A percentile compares a stretch with the other conserved stretches of the same genome.
Evolutionary conservation across 257 asterid genomes (phyloP).

Genomic region (Plantago ovata): DNA sequence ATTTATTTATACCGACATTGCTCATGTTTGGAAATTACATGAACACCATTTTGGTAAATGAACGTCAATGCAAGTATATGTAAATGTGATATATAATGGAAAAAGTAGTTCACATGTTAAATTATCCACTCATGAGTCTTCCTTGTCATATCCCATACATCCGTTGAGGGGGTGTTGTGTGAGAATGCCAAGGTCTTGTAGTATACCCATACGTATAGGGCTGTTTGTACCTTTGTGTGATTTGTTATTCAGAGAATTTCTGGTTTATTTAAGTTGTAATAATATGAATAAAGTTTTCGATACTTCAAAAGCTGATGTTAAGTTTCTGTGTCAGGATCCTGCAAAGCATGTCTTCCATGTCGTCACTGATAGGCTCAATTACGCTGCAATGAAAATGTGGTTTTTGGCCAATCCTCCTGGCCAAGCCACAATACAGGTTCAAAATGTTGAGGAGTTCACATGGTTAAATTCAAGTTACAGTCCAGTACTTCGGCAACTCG

Average conservation of each 20-base stretch:
- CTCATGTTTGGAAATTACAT: not conserved
- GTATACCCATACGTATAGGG: no score
- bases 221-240: not conserved
- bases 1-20: no score
- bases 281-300: not conserved
- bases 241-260: not conserved
- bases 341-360: constrained; percentile 79
- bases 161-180: no score
- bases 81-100: not conserved
- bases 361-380: constrained; percentile 86
- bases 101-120: not conserved
- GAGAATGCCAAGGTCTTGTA: no score
- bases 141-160: no score
- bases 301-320: constrained; percentile 2
- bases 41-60: not conserved
- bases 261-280: not conserved
- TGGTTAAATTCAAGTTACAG: constrained; percentile 96
- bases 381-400: constrained; percentile 98
- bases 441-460: constrained; percentile 78
- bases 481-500: constrained; percentile 84
- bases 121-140: not conserved
- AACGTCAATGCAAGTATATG: not conserved
- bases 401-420: constrained; percentile 79
- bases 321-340: constrained; percentile 50
- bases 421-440: constrained; percentile 67